Evolutionary conservation across 2,329 filamentous ascomycete genomes (phyloP).

Genomic region (Monilinia aucupariae): DNA sequence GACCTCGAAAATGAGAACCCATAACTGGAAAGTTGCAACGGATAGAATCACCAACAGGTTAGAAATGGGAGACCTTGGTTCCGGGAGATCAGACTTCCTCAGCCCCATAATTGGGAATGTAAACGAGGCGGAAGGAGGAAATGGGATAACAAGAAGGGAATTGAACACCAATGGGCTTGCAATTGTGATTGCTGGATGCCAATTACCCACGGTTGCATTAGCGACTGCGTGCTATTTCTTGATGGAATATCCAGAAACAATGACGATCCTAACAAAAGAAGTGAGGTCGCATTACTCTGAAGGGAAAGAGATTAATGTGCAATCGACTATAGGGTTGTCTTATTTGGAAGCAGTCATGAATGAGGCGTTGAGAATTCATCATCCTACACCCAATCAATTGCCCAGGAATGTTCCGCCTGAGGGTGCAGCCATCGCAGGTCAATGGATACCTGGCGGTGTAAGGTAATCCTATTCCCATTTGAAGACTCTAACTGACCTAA

Average conservation of each 20-base stretch:
- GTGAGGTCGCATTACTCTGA: conserved; percentile 37
- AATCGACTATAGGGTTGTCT: neutral
- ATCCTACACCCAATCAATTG: conserved; percentile 11
- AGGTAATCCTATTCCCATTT: neutral
- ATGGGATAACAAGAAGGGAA: conserved; percentile 19
- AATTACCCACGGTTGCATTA: conserved; percentile 19
- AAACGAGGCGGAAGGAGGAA: conserved; percentile 6
- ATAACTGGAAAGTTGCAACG: conserved; percentile 20
- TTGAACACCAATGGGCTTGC: conserved; percentile 13
- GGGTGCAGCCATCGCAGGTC: conserved; percentile 10
- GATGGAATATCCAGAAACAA: conserved; percentile 31
- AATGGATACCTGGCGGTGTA: conserved; percentile 16
- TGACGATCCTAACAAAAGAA: conserved; percentile 37
- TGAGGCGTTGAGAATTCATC: conserved; percentile 18
- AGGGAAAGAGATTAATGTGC: conserved; percentile 39
- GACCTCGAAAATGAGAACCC: conserved; percentile 11
- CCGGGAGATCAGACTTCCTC: conserved; percentile 35
- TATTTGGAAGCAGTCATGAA: conserved; percentile 16
- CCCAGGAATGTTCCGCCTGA: conserved; percentile 10
- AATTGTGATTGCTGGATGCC: conserved; percentile 20
- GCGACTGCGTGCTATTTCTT: conserved; percentile 26
- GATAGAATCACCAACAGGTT: conserved; percentile 23
- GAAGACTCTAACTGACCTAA: neutral
- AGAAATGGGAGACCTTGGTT: conserved; percentile 17
- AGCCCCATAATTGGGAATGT: conserved; percentile 29